Base-by-base conservation (phyloP, 805 yeast species). In the Cyberlindnera veronae region DNA sequence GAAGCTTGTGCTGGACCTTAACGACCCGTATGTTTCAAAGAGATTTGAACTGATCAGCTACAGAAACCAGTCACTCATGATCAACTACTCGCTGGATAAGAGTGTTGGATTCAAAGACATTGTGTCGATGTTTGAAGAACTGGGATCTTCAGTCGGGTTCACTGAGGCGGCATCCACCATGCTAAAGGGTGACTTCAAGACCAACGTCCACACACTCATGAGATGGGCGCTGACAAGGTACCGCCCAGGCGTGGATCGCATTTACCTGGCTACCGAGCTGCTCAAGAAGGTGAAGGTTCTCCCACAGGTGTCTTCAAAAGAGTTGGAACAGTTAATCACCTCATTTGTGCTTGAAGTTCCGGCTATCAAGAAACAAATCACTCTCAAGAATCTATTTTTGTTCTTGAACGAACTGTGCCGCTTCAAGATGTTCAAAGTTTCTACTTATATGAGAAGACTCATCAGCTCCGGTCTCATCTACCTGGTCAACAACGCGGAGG, bases 401-500 rank as follows among this genome's bases (percentile, higher is more conserved):
- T 63, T 74, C 22, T 39, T 79, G 21, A 74, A 74, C 40, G 57
- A 65, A 15, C 47, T 68, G 14, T 54, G 57, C 6, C 67, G 65
- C 11, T 67, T 72, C 14, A 64, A 72, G 12, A 64, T 69, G 34
- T 63, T 72, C n/a, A 75, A 72, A 41, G 60, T 62, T 2, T 59
- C 70, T 1, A 72, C 84, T 1, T 91, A 91, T 54, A 68, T 90
- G 42, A 68, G 97, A 53, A 77, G 81, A 50, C 65, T 90, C 27
- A 89, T 91, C 32, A 87, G 96, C 9, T 80, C 93, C 1, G 99
- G 97, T 5, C 69, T 88, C 1, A 76, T 90, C 33, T 87, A 84
- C 60, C 60, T 78, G 11, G 63, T 69, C 3, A 70, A 76, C 7
- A 74, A 77, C 15, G 68, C 68, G 7, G 59, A 63, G 20, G 81